Base-by-base conservation (phyloP, 176 grass and related monocot species). In the Elymus sibiricus region DNA sequence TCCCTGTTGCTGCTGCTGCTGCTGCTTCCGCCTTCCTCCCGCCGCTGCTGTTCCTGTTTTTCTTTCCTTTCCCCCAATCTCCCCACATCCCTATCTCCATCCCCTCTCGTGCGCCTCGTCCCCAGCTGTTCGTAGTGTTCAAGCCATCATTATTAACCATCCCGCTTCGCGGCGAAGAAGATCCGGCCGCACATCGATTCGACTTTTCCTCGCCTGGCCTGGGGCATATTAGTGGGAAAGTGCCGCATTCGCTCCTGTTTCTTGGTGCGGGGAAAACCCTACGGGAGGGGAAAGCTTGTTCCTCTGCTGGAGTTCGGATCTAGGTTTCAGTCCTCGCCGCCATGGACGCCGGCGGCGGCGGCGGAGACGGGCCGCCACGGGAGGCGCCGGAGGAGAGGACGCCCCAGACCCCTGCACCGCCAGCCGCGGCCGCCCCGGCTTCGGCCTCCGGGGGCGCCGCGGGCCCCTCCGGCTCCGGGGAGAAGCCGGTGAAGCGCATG, bases 401-500 rank as follows among this genome's bases (percentile, higher is more conserved):
- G 9, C 42, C 85, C 22, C 61, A 76, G 62, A 59, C 81, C 17
- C 85, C 81, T 3, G 60, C 81, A 0, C 47, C 78, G 40, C 25
- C 82, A 7, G 7, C 62, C 15, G 59, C 63, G 6, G 66, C 46
- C 28, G 77, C 85, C 1, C 77, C 80, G 76, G 24, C 75, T 13
- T 24, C 59, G 68, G 77, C 65, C 58, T 65, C 90, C 22, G 78
- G 49, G 49, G 16, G 49, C 49, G 49, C 49, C 16, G 16, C 49
- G 49, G 49, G 49, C 16, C 16, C 49, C 17, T 91, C 90, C 7
- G 85, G 82, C 17, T 89, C 88, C 24, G 79, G 75, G 28, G 92
- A 93, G 79, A 93, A 95, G 81, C 82, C 90, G 31, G 55, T 82
- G 10, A 99, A 99, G 68, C 89, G 97, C 42, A 91, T 94, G 90